These are phyloP conservation scores for Pseudofabraea citricarpa DNA, from an alignment of 2,329 filamentous ascomycete species.

Conservation along the genomic window DNA sequence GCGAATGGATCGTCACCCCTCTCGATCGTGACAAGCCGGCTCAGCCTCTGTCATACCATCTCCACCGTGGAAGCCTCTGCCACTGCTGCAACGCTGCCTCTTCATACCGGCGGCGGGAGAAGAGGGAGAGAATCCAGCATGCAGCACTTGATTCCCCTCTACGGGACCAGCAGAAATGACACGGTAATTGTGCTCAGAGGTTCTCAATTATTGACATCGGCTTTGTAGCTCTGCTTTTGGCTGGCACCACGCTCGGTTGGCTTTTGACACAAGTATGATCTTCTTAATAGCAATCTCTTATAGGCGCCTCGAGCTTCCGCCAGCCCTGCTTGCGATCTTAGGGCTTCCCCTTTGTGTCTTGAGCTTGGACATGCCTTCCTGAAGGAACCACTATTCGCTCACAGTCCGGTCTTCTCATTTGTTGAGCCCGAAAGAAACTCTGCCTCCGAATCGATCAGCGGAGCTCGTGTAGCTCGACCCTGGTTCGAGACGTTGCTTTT, in stretches of 20 bases:
- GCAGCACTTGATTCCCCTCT: too few species aligned
- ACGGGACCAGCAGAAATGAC: neutral
- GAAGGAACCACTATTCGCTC: neutral
- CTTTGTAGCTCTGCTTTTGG: too few species aligned
- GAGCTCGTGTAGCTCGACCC: slow-evolving; percentile 1
- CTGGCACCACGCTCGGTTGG: too few species aligned
- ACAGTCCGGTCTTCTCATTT: neutral
- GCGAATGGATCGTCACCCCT: too few species aligned
- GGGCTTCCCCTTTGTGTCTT: neutral
- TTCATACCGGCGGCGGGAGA: neutral
- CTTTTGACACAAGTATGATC: too few species aligned
- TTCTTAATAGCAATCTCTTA: slow-evolving; percentile 1
- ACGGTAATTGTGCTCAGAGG: too few species aligned
- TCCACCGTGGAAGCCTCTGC: too few species aligned
- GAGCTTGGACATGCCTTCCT: neutral
- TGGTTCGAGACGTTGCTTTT: neutral
- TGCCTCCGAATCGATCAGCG: neutral
- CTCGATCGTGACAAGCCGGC: too few species aligned
- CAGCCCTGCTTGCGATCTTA: neutral
- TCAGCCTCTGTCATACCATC: too few species aligned
- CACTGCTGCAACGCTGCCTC: neutral
- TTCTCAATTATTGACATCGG: too few species aligned
- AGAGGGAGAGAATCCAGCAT: too few species aligned
- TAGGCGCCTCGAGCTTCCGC: neutral
- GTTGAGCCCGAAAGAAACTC: neutral